Conservation (phyloP, 176 grass and related monocot genomes). For the Otatea glauca region DNA sequence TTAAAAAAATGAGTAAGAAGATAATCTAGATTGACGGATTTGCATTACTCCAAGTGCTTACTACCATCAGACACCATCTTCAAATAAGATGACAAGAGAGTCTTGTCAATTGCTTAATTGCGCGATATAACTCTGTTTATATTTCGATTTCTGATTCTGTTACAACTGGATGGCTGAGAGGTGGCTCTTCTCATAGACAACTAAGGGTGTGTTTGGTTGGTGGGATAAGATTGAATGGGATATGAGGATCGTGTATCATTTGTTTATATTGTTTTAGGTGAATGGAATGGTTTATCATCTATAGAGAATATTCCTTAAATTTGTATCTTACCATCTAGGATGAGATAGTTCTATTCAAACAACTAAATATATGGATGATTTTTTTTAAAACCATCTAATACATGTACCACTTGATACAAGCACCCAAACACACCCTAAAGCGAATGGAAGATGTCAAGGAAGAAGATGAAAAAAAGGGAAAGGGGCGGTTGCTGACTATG, state of each 20-base stretch:
- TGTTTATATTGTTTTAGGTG: too few relatives aligned
- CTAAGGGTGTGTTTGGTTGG: too few relatives aligned
- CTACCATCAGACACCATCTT: not conserved
- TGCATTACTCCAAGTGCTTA: not conserved
- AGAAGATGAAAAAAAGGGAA: not conserved
- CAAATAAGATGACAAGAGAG: not conserved
- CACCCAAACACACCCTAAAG: not conserved
- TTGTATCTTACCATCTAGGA: too few relatives aligned
- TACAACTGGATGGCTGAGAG: not conserved
- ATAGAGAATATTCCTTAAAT: too few relatives aligned
- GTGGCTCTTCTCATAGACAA: not conserved
- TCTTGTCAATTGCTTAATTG: not conserved
- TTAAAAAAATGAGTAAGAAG: not conserved
- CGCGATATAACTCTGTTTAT: not conserved
- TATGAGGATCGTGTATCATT: too few relatives aligned
- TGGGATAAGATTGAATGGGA: too few relatives aligned
- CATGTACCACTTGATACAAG: too few relatives aligned
- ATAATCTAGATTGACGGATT: not conserved
- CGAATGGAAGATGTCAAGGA: conserved; percentile 22
- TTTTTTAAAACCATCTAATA: too few relatives aligned
- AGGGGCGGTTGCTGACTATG: too few relatives aligned
- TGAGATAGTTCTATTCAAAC: too few relatives aligned
- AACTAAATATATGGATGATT: too few relatives aligned
- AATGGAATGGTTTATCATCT: too few relatives aligned
- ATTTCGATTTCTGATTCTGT: not conserved